These are phyloP conservation scores for Phaeosphaeriaceae sp. DNA, from an alignment of 2,329 filamentous ascomycete genomes.

Conservation along the genomic window DNA sequence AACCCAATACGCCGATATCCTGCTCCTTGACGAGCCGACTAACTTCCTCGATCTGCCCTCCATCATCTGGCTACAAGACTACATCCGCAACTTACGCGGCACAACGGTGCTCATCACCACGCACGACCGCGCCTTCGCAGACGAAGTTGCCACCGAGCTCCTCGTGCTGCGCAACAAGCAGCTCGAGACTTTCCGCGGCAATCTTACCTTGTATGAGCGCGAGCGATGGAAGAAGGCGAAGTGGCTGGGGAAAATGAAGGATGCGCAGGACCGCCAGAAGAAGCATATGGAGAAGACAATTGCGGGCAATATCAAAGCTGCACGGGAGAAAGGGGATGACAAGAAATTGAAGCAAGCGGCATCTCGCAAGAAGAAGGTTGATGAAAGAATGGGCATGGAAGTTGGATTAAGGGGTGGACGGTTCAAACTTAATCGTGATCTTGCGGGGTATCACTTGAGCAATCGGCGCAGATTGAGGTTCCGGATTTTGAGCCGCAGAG, in stretches of 20 bases:
- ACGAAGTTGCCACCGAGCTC: constrained; percentile 76
- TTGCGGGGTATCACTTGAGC: constrained; percentile 57
- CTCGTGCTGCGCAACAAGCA: constrained; percentile 75
- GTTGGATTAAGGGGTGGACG: constrained; percentile 73
- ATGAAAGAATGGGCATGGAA: constrained; percentile 79
- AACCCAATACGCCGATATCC: constrained; percentile 74
- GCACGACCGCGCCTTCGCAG: constrained; percentile 82
- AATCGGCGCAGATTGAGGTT: constrained; percentile 73
- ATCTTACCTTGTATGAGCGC: constrained; percentile 73
- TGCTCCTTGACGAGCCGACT: constrained; percentile 86
- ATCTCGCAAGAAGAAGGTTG: constrained; percentile 81
- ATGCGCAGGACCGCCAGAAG: constrained; percentile 80
- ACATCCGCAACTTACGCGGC: constrained; percentile 64
- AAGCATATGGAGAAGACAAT: constrained; percentile 83
- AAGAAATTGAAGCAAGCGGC: constrained; percentile 88
- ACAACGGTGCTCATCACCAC: constrained; percentile 79
- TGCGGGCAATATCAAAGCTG: constrained; percentile 73
- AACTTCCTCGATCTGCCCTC: constrained; percentile 85
- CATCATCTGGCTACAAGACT: constrained; percentile 82
- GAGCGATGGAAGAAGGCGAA: constrained; percentile 71
- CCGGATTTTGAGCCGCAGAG: constrained; percentile 64
- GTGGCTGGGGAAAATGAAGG: constrained; percentile 76
- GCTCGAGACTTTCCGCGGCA: constrained; percentile 76
- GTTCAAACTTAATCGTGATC: constrained; percentile 82
- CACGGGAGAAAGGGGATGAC: constrained; percentile 78